phyloP scores from a whole-genome alignment of 306 rosid species.

The Sicyos baderoa region DNA sequence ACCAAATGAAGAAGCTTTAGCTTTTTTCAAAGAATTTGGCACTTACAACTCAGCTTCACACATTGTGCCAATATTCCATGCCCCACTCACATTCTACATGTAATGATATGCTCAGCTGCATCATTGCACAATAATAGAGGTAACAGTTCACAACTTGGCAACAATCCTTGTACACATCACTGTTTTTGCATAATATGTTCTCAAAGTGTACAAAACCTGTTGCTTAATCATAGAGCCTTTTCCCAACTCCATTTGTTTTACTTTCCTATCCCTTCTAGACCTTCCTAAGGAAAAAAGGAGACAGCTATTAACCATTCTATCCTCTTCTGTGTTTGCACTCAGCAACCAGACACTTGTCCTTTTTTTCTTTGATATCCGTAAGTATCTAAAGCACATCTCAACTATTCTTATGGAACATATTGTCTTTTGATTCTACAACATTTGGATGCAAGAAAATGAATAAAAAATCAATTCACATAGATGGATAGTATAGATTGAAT shows the following conservation, averaged over 20 bases:
- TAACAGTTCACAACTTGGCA: not conserved
- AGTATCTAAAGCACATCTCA: too few species aligned
- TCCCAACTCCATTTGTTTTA: conserved; percentile 8
- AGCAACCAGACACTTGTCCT: too few species aligned
- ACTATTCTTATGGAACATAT: too few species aligned
- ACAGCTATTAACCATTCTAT: not conserved
- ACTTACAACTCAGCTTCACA: conserved; percentile 14
- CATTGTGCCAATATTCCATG: conserved; percentile 10
- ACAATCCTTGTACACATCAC: not conserved
- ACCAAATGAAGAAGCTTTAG: conserved; percentile 4
- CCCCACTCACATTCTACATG: conserved; percentile 15
- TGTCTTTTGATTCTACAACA: too few species aligned
- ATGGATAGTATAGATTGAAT: too few species aligned
- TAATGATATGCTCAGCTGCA: not conserved
- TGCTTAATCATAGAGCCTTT: not conserved
- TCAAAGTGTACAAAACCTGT: not conserved
- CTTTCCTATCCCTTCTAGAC: not conserved
- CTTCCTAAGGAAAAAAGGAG: not conserved
- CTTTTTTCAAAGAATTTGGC: conserved; percentile 11
- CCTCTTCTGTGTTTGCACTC: not conserved
- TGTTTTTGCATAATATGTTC: not conserved
- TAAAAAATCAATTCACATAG: too few species aligned
- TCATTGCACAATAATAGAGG: conserved; percentile 13
- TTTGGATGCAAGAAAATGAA: too few species aligned
- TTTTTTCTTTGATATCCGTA: too few species aligned